These are phyloP conservation scores for Poterioochromonas sp. DNA, from an alignment of 352 stramenopile species.

Conservation along the genomic window DNA sequence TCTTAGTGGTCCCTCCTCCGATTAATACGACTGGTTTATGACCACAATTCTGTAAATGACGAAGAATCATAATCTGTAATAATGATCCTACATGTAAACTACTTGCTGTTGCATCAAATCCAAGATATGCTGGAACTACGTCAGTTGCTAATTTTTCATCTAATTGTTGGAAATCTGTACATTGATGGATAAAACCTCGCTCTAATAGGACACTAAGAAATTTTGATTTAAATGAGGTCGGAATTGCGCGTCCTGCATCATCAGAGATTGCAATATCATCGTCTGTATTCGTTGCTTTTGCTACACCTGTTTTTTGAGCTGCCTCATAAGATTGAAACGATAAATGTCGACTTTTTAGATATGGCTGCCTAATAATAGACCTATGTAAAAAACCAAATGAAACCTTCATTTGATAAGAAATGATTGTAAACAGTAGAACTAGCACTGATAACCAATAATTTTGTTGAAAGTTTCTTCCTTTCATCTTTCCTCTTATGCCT, in stretches of 20 bases:
- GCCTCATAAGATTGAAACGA: too few species aligned
- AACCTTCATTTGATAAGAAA: too few species aligned
- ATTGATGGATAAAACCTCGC: constrained; percentile 66
- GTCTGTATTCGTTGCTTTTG: too few species aligned
- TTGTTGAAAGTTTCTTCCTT: too few species aligned
- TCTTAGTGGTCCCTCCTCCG: constrained; percentile 59
- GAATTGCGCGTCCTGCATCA: not conserved
- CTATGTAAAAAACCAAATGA: too few species aligned
- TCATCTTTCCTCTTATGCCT: too few species aligned
- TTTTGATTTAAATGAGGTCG: constrained; percentile 42
- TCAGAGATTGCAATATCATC: too few species aligned
- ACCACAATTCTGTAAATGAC: constrained; percentile 60
- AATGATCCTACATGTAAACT: constrained; percentile 51
- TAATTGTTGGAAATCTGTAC: constrained; percentile 59
- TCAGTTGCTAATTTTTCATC: constrained; percentile 46
- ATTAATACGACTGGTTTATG: constrained; percentile 80
- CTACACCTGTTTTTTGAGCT: too few species aligned
- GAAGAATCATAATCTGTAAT: constrained; percentile 69
- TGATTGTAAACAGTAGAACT: too few species aligned
- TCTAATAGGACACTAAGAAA: constrained; percentile 56
- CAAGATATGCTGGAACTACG: constrained; percentile 57
- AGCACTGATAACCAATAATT: too few species aligned
- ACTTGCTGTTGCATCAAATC: constrained; percentile 68
- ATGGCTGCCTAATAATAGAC: too few species aligned
- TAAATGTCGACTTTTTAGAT: too few species aligned